Evolutionary conservation across 306 rosid genomes (phyloP), one percentile per base, ranked within the genome.

Genomic region (Acacia crassicarpa): DNA sequence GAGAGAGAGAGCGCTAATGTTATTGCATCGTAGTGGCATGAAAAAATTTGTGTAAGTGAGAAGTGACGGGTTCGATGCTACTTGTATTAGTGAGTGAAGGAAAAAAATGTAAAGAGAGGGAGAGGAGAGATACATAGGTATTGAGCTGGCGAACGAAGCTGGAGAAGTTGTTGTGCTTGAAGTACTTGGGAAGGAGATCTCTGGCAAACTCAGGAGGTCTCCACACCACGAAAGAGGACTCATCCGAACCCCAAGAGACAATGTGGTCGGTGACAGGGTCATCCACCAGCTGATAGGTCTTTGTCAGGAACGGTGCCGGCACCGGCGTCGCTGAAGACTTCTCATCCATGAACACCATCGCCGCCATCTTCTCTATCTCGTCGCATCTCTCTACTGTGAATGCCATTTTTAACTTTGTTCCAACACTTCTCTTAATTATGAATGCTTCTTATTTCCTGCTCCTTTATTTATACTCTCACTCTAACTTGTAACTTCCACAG

Each of bases 81-180:
- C 35, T 32, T 32, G 35, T 32, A 32, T 2, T 2, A 32, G 35
- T 32, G 4, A 32, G 35, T 32, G 4, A 32, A 32, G 35, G 0
- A 32, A 32, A 32, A 32, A 32, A 32, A 32, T 32, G 35, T 32
- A 32, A 32, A 32, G 35, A 54, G 66, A 22, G 32, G 25, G 66
- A 59, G n/a, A 63, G 35, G 38, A 62, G n/a, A 63, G 41, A 63
- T 46, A 93, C 97, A 76, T 93, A 93, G 70, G 97, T 91, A 62
- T 92, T 92, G 80, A 92, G 97, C 75, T 92, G 97, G 20, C 97
- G 81, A 76, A 92, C 97, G 82, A 92, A 92, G 88, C 97, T 92
- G 12, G 97, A 92, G 89, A 92, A 92, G 83, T 92, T 92, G 91
- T 92, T 92, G 89, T 92, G 97, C 72, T 92, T 92, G 93, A 92